Conservation (phyloP, 1,139 yeast species). For the Saccharomyces hybrid region DNA sequence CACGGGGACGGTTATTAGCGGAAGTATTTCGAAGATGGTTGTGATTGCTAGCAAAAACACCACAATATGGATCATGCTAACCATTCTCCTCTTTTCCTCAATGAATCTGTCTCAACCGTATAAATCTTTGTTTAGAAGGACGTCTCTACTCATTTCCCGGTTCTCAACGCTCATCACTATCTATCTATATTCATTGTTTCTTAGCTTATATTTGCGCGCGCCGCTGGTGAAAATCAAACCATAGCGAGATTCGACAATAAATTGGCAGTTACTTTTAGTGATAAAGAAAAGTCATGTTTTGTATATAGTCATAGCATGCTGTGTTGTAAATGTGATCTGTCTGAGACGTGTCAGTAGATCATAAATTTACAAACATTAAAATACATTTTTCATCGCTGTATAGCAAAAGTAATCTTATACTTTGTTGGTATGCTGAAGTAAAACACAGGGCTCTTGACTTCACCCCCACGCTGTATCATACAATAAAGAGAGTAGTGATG, state of each 20-base stretch:
- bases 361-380: background rate
- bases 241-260: background rate
- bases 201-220: background rate
- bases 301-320: background rate
- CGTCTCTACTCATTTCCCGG: background rate
- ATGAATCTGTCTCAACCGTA: background rate
- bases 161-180: background rate
- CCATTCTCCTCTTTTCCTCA: background rate
- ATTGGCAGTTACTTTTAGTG: background rate
- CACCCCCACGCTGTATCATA: background rate
- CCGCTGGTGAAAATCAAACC: background rate
- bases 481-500: background rate
- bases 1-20: conserved; percentile 45
- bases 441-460: background rate
- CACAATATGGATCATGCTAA: background rate
- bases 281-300: background rate
- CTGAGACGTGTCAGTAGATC: background rate
- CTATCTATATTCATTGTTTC: background rate
- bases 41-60: conserved; percentile 6
- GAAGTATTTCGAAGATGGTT: conserved; percentile 20
- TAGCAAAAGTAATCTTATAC: background rate
- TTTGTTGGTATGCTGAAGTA: background rate
- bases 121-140: background rate
- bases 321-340: no score
- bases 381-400: background rate